phyloP scores from a whole-genome alignment of 805 yeast genomes.

The Wickerhamomyces alni region DNA sequence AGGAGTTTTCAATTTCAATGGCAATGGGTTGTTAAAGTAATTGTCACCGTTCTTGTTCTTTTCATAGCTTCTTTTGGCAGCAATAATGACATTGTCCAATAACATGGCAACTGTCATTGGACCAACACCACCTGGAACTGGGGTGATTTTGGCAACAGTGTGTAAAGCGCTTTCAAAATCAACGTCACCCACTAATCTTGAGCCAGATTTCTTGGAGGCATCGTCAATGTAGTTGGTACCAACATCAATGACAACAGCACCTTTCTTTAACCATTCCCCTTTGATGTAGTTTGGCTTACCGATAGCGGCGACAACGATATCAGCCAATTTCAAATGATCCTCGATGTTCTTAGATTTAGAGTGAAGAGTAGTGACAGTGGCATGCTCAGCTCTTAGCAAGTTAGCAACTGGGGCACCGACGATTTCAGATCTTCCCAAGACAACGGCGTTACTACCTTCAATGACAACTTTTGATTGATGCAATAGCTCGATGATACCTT shows the following conservation, averaged over 20 bases:
- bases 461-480: constrained; percentile 61
- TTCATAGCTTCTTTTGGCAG: constrained; percentile 58
- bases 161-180: constrained; percentile 65
- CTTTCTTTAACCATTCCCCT: constrained; percentile 84
- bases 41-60: constrained; percentile 35
- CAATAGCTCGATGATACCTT: constrained; percentile 80
- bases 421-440: constrained; percentile 90
- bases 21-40: constrained; percentile 48
- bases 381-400: constrained; percentile 63
- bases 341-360: constrained; percentile 63
- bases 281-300: constrained; percentile 82
- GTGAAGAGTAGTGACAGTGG: constrained; percentile 86
- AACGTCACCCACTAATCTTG: constrained; percentile 89
- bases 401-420: constrained; percentile 94
- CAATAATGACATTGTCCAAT: constrained; percentile 70
- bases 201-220: constrained; percentile 66
- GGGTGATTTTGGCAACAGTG: constrained; percentile 72
- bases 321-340: constrained; percentile 58
- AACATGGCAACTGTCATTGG: constrained; percentile 99
- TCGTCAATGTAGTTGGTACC: constrained; percentile 91
- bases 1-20: constrained; percentile 49
- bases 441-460: constrained; percentile 83
- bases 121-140: constrained; percentile 99
- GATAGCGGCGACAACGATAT: constrained; percentile 86
- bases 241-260: constrained; percentile 85